Evolutionary conservation across 1,139 yeast species (phyloP).

Genomic region (Yamadazyma kanchanaburiensis): DNA sequence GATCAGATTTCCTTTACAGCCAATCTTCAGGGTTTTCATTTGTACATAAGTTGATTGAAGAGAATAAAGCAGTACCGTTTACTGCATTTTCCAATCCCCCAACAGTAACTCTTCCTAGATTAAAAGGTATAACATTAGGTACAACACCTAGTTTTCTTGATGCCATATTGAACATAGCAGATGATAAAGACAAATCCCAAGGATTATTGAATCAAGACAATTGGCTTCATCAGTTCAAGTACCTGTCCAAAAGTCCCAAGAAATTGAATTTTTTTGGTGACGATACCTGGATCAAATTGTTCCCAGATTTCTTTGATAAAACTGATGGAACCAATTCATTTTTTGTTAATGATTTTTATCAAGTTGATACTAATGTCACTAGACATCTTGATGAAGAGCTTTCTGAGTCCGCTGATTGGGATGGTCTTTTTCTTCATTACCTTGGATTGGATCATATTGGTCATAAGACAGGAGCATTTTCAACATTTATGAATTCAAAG

Average conservation of each 20-base stretch:
- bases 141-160: constrained; percentile 78
- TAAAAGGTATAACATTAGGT: constrained; percentile 80
- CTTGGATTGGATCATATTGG: constrained; percentile 96
- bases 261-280: constrained; percentile 85
- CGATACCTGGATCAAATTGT: constrained; percentile 94
- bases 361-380: constrained; percentile 91
- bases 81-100: constrained; percentile 91
- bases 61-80: constrained; percentile 76
- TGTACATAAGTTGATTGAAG: constrained; percentile 62
- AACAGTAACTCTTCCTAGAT: constrained; percentile 75
- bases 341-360: constrained; percentile 90
- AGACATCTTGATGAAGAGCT: constrained; percentile 70
- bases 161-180: constrained; percentile 91
- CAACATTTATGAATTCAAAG: constrained; percentile 74
- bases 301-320: constrained; percentile 60
- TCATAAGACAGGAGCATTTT: constrained; percentile 89
- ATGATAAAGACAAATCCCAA: constrained; percentile 74
- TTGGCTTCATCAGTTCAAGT: constrained; percentile 72
- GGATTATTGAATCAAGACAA: constrained; percentile 77
- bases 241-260: constrained; percentile 23
- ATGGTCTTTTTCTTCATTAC: constrained; percentile 82
- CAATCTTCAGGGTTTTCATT: constrained; percentile 51
- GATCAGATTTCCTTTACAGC: constrained; percentile 83
- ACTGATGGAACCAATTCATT: constrained; percentile 90
- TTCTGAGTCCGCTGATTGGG: constrained; percentile 53